Evolutionary conservation across 768 basidiomycete species (phyloP).

Genomic region (Leccinum arenicola): DNA sequence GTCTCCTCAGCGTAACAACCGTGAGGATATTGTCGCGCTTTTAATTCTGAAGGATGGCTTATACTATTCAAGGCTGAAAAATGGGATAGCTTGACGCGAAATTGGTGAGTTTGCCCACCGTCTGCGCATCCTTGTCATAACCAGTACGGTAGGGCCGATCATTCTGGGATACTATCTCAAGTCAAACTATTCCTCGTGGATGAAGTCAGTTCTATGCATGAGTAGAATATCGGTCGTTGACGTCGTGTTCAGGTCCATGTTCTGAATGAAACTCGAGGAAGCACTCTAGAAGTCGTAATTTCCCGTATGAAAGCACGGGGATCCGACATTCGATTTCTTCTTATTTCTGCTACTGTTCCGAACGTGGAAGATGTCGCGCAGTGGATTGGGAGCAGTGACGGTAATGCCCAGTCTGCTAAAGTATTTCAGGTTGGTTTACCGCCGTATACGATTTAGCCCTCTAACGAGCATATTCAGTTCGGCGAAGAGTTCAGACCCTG

Average conservation of each 20-base stretch:
- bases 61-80: conserved; percentile 73
- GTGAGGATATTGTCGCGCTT: conserved; percentile 36
- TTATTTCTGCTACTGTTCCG: conserved; percentile 92
- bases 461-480: conserved; percentile 52
- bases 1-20: conserved; percentile 63
- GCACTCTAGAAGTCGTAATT: conserved; percentile 91
- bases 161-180: conserved; percentile 63
- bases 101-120: conserved; percentile 60
- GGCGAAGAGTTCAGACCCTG: conserved; percentile 92
- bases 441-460: background rate
- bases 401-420: conserved; percentile 44
- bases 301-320: conserved; percentile 86
- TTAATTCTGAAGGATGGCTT: background rate
- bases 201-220: conserved; percentile 43
- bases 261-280: conserved; percentile 85
- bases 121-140: conserved; percentile 3
- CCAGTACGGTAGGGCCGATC: conserved; percentile 46
- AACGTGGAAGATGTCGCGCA: conserved; percentile 87
- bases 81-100: conserved; percentile 91
- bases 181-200: conserved; percentile 87
- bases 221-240: background rate
- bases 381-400: conserved; percentile 67
- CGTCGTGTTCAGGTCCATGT: conserved; percentile 71
- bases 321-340: conserved; percentile 71
- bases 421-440: conserved; percentile 60